Percentiles rank a stretch among this genome's conserved stretches.
Evolutionary conservation across 352 stramenopile species (phyloP).

Genomic region (Halophytophthora batemanensis): DNA sequence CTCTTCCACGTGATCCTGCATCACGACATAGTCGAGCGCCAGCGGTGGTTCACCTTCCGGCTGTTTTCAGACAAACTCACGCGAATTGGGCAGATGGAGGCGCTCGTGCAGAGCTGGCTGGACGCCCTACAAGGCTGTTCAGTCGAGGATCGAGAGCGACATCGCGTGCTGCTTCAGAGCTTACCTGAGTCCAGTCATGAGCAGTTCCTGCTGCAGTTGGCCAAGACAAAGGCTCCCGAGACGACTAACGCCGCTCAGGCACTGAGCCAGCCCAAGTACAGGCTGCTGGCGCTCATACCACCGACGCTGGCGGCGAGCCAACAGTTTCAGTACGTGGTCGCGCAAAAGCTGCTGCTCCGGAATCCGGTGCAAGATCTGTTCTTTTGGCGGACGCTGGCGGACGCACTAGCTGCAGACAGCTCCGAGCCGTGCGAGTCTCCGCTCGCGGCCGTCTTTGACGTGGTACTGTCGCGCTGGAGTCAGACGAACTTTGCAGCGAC

Average conservation of each 20-base stretch:
- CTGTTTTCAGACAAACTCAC: conserved; percentile 62
- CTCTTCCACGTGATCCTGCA: conserved; percentile 33
- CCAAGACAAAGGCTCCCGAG: conserved; percentile 12
- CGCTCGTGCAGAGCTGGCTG: conserved; percentile 50
- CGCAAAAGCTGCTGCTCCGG: conserved; percentile 57
- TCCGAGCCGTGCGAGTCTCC: conserved; percentile 15
- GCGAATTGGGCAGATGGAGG: conserved; percentile 47
- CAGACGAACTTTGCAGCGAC: conserved; percentile 44
- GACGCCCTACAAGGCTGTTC: conserved; percentile 17
- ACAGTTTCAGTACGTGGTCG: conserved; percentile 64
- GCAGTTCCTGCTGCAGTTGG: conserved; percentile 44
- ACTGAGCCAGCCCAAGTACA: conserved; percentile 41
- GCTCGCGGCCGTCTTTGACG: conserved; percentile 50
- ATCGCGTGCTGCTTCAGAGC: conserved; percentile 35
- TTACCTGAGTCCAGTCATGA: conserved; percentile 52
- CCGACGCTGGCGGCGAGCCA: conserved; percentile 29
- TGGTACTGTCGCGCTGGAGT: conserved; percentile 56
- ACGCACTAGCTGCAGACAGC: conserved; percentile 24
- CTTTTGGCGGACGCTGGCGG: conserved; percentile 46
- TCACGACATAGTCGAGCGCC: background rate
- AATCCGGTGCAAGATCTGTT: conserved; percentile 46
- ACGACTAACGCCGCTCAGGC: conserved; percentile 10
- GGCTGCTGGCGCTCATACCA: conserved; percentile 43
- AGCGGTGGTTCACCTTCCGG: conserved; percentile 34
- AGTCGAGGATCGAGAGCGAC: conserved; percentile 6